Evolutionary conservation across 345 rosid species (phyloP), one percentile per base, ranked within the genome.

Genomic region (Adansonia digitata): DNA sequence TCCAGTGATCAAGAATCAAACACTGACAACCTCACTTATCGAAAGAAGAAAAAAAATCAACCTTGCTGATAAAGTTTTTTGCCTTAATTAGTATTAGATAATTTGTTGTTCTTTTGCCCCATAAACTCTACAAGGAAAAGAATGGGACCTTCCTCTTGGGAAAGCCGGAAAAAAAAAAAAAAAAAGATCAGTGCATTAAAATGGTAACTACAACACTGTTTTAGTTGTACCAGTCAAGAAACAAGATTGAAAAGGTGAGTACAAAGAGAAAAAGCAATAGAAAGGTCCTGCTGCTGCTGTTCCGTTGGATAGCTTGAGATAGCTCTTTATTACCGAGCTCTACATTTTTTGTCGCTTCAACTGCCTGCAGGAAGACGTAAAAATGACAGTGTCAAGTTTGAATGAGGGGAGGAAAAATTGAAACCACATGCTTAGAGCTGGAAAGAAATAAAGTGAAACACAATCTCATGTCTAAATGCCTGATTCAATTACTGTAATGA

Each of bases 201-300:
- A 69, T 63, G 48, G 69, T 37, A 69, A 31, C 29, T 29, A 49
- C 27, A 17, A 12, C 45, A 8, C 17, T 17, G 39, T 22, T 67
- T 83, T 79, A 95, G 70, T 87, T 85, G 80, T 91, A 95, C 98
- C 97, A 87, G 81, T 91, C 98, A 37, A 95, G 97, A 84, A 95
- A 93, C 82, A 95, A 85, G 76, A 95, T 84, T 20, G 94, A 89
- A 77, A 93, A 93, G 10, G 94, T 91, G 74, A 93, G 94, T 45
- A 91, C 94, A 85, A 91, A 83, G 37, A 93, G 81, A 80, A 93
- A 93, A 60, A 91, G 89, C 81, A 91, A 69, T 68, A 91, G 93
- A 82, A 95, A 90, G 27, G 98, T 95, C 83, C 98, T 87, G 92
- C 94, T 90, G 80, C 93, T 85, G 88, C 89, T 89, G 75, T 90